Evolutionary conservation across 2,329 filamentous ascomycete genomes (phyloP).

Genomic region (Neodidymelliopsis sp.): DNA sequence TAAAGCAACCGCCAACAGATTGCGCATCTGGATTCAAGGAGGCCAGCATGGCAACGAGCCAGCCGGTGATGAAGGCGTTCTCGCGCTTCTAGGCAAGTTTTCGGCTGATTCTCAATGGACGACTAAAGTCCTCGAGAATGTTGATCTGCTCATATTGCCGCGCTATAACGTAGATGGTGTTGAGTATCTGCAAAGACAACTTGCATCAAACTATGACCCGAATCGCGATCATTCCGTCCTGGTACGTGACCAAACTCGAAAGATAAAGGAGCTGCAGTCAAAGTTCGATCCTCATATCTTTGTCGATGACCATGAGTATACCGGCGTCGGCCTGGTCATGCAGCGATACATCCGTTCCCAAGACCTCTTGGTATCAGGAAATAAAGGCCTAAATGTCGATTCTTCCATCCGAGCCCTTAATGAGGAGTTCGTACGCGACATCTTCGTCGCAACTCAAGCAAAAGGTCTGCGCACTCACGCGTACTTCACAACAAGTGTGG

Average conservation of each 20-base stretch:
- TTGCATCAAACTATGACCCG: constrained; percentile 34
- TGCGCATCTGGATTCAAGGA: constrained; percentile 41
- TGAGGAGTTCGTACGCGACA: constrained; percentile 33
- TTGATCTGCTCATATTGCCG: constrained; percentile 35
- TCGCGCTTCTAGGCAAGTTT: constrained; percentile 39
- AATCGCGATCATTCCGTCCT: constrained; percentile 42
- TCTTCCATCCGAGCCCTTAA: constrained; percentile 33
- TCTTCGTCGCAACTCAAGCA: constrained; percentile 20
- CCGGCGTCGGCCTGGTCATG: constrained; percentile 20
- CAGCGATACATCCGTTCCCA: constrained; percentile 31
- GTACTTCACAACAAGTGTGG: constrained; percentile 29
- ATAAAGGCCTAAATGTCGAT: constrained; percentile 44
- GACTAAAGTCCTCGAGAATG: constrained; percentile 27
- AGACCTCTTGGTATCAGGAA: constrained; percentile 36
- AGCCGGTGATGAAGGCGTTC: constrained; percentile 37
- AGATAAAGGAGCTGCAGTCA: constrained; percentile 31
- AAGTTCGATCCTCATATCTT: constrained; percentile 37
- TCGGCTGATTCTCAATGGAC: constrained; percentile 34
- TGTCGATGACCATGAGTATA: constrained; percentile 39
- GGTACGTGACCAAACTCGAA: constrained; percentile 32
- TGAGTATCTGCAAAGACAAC: constrained; percentile 30
- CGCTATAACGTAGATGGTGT: constrained; percentile 43
- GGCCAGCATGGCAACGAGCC: constrained; percentile 43
- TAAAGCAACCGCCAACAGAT: constrained; percentile 19
- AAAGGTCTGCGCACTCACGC: neutral